These are phyloP conservation scores for Lyophyllum decastes DNA, from an alignment of 768 basidiomycete genomes.

Conservation along the genomic window DNA sequence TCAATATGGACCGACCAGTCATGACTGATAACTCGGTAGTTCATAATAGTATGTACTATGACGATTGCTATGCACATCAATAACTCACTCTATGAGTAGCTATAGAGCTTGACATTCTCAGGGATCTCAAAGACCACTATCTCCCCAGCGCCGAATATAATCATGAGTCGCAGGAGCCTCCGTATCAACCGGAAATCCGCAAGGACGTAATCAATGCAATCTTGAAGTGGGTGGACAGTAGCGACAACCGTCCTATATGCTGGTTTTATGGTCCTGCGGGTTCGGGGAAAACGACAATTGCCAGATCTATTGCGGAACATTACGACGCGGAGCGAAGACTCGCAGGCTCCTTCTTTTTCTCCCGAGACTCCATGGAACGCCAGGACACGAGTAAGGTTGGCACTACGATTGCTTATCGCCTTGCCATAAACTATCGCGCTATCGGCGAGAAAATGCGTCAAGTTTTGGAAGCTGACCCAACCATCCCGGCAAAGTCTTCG, in stretches of 20 bases:
- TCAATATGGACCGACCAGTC: neutral
- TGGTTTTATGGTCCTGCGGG: neutral
- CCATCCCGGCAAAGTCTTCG: neutral
- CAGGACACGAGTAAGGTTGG: neutral
- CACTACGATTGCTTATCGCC: neutral
- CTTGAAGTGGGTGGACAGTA: neutral
- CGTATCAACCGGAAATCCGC: neutral
- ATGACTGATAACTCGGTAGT: neutral
- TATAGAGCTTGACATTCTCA: neutral
- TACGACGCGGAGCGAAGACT: neutral
- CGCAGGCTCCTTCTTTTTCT: neutral
- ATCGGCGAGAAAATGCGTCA: neutral
- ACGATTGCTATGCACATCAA: neutral
- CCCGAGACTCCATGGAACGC: neutral
- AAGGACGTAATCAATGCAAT: neutral
- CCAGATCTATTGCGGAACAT: neutral
- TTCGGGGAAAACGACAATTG: neutral
- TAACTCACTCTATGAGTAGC: neutral
- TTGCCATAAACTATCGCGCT: neutral
- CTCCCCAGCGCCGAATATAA: neutral
- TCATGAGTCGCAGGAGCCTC: neutral
- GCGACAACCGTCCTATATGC: neutral
- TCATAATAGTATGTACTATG: neutral
- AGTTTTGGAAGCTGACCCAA: neutral
- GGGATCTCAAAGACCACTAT: neutral